Evolutionary conservation across 352 stramenopile species (phyloP), one percentile per base, ranked within the genome.

Genomic region (Globisporangium canariense): DNA sequence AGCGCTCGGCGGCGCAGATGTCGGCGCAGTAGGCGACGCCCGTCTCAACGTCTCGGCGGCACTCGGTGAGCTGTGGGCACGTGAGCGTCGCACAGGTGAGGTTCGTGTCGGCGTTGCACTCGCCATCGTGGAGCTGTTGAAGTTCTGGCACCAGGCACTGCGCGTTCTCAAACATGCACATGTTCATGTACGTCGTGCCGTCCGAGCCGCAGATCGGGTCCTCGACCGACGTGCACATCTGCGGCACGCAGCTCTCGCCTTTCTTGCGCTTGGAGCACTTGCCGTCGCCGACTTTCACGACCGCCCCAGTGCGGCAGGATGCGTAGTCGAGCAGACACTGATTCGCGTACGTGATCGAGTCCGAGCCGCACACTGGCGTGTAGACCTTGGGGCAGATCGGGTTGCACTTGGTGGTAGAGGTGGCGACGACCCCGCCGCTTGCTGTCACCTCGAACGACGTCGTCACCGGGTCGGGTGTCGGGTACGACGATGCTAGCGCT

Each of bases 281-380:
- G 18, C 81, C 78, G 25, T 74, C 54, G 62, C 65, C 53, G 10
- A 88, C 64, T 28, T 68, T 62, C 32, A 73, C 67, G 0, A 90
- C 58, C 8, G 49, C 62, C 0, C 76, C 62, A 28, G 78, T 78
- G 10, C 70, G 55, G 59, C 83, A 90, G 25, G 41, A 57, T 3
- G 72, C 78, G 58, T 77, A 83, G 28, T 82, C 70, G 0, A 92
- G 60, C 11, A 89, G 64, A 53, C 83, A 92, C 50, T 66, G 25
- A 50, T 86, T 92, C 2, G 72, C 70, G 73, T 90, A 92, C 8
- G 83, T 92, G 25, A 83, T 53, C 6, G 70, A 70, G 60, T 92
- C 76, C 0, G 81, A 89, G 20, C 83, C 81, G 34, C 83, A 92
- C 20, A 92, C 65, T 1, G 78, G 71, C 8, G 75, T 65, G 63